Evolutionary conservation across 2,329 filamentous ascomycete species (phyloP).

Genomic region (Calycina herbarum): DNA sequence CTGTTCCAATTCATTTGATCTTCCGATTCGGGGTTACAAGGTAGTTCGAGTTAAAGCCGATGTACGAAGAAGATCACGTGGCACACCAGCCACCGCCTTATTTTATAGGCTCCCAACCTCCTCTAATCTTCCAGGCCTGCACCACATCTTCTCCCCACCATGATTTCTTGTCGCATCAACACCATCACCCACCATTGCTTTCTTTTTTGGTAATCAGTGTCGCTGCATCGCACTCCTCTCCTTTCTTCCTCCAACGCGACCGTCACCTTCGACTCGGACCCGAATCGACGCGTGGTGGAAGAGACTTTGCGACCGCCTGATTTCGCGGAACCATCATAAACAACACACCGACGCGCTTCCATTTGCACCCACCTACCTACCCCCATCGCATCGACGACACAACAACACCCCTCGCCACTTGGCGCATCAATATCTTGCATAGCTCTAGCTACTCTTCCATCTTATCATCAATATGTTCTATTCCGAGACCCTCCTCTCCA

Average conservation of each 20-base stretch:
- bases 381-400: slow-evolving; percentile 12
- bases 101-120: background rate
- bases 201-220: slow-evolving; percentile 16
- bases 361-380: slow-evolving; percentile 12
- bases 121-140: background rate
- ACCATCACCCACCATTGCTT: slow-evolving; percentile 15
- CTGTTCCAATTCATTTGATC: no score
- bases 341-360: slow-evolving; percentile 28
- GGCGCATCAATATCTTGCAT: slow-evolving; percentile 27
- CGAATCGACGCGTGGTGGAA: slow-evolving; percentile 15
- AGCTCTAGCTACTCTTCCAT: slow-evolving; percentile 21
- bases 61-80: no score
- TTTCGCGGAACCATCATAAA: slow-evolving; percentile 23
- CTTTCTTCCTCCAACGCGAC: slow-evolving; percentile 16
- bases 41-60: no score
- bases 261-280: slow-evolving; percentile 11
- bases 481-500: slow-evolving; percentile 90
- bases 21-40: no score
- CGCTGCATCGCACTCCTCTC: slow-evolving; percentile 7
- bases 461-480: slow-evolving; percentile 77
- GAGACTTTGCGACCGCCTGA: slow-evolving; percentile 21
- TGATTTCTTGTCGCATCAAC: slow-evolving; percentile 15
- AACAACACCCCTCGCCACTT: slow-evolving; percentile 20
- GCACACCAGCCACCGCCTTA: background rate
- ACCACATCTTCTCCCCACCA: slow-evolving; percentile 18